Percentiles rank a stretch among this genome's conserved stretches.
Evolutionary conservation across 352 stramenopile genomes (phyloP).

Genomic region (Phytophthora sp.): DNA sequence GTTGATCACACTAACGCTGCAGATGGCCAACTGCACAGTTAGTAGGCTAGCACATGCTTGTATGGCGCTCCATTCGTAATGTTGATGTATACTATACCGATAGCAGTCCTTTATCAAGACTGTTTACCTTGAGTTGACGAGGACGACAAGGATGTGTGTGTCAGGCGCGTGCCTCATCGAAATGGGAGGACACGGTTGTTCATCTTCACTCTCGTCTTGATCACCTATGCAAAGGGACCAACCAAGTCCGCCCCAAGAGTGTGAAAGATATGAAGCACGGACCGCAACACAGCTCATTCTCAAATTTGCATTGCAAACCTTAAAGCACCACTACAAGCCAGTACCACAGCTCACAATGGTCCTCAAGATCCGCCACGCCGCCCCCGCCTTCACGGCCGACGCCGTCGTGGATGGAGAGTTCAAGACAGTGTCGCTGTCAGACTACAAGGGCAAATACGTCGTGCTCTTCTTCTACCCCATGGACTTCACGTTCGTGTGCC

Average conservation of each 20-base stretch:
- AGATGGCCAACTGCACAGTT: too few relatives aligned
- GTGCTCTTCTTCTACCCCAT: slow-evolving; percentile 93
- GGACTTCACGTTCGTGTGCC: slow-evolving; percentile 92
- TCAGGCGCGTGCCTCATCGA: neutral
- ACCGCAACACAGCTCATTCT: too few relatives aligned
- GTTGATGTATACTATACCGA: too few relatives aligned
- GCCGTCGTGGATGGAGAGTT: slow-evolving; percentile 86
- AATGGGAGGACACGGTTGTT: slow-evolving; percentile 5
- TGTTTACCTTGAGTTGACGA: neutral
- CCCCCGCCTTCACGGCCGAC: slow-evolving; percentile 74
- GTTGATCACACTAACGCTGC: too few relatives aligned
- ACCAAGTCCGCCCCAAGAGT: neutral
- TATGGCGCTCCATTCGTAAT: too few relatives aligned
- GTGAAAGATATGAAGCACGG: too few relatives aligned
- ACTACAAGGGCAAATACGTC: slow-evolving; percentile 91
- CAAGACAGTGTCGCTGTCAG: slow-evolving; percentile 75
- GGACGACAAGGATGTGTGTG: neutral
- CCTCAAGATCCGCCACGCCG: slow-evolving; percentile 65
- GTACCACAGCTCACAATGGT: slow-evolving; percentile 47
- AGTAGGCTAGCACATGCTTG: too few relatives aligned
- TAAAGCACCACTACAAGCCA: too few relatives aligned
- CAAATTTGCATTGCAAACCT: slow-evolving; percentile 17
- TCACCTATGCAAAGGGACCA: neutral
- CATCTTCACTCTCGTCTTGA: neutral
- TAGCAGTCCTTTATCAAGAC: too few relatives aligned